Evolutionary conservation across 1,284 basidiomycete species (phyloP), one percentile per base, ranked within the genome.

Genomic region (Thelephora terrestris): DNA sequence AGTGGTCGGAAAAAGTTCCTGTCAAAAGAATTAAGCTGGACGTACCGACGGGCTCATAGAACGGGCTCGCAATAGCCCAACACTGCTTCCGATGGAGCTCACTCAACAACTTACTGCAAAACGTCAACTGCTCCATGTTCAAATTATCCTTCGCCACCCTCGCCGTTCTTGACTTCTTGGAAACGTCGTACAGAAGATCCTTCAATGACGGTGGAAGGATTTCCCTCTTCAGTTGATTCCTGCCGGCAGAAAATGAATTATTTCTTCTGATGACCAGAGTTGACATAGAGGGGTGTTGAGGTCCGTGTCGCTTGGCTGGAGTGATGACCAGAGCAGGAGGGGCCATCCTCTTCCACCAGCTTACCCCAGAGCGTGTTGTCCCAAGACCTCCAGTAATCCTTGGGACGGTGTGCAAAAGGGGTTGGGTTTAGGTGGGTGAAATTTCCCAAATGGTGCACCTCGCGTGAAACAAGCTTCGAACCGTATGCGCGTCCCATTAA

Each of bases 191-290:
- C 0, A 86, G 79, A 18, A 96, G 68, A 58, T 98, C 95, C 65
- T 92, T 93, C 0, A 92, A 84, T 16, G 92, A 84, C 17, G 94
- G 94, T 10, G 94, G 91, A 59, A 97, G 93, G 36, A 97, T 94
- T 65, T 98, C 95, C 47, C 95, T 88, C 70, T 97, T 97, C 1
- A 94, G 95, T 18, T 95, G 81, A 6, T n/a, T 25, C n/a, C 79
- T 75, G 35, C 72, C 67, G 23, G 67, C 69, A 40, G 71, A 73
- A 34, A 71, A 66, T 14, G 71, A 72, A 14, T 85, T 82, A 16
- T 79, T 81, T 24, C 87, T 83, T 39, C 85, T 77, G 56, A 89
- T 86, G 47, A 80, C 78, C 45, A 86, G 88, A 7, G 88, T 75
- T n/a, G 84, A 79, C 0, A 81, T 82, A 4, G 87, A 90, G 1